These are phyloP conservation scores for Dorcoceras hygrometricum DNA, from an alignment of 257 asterid genomes.

Conservation along the genomic window DNA sequence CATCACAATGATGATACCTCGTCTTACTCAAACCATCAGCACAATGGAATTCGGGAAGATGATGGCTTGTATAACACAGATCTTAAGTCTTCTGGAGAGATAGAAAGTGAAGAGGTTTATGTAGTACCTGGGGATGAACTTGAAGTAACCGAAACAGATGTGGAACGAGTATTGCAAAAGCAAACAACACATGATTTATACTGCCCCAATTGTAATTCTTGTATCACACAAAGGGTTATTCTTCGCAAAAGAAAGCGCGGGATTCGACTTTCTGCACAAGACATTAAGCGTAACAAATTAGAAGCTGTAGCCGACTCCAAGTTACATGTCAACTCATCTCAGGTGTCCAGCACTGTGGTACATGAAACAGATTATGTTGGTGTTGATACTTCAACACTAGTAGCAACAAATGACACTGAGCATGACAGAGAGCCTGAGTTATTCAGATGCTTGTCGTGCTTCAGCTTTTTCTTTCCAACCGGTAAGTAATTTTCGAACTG, in stretches of 20 bases:
- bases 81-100: slow-evolving; percentile 42
- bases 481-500: slow-evolving; percentile 39
- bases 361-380: slow-evolving; percentile 23
- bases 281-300: slow-evolving; percentile 46
- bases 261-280: slow-evolving; percentile 40
- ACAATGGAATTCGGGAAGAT: background rate
- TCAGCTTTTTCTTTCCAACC: slow-evolving; percentile 74
- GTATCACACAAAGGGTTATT: slow-evolving; percentile 82
- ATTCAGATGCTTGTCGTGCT: slow-evolving; percentile 93
- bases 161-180: slow-evolving; percentile 58
- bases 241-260: slow-evolving; percentile 77
- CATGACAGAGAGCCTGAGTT: slow-evolving; percentile 51
- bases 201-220: slow-evolving; percentile 93
- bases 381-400: background rate
- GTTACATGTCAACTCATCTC: background rate
- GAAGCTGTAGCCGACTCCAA: slow-evolving; percentile 23
- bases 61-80: background rate
- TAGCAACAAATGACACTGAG: slow-evolving; percentile 19
- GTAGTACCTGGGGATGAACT: slow-evolving; percentile 31
- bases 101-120: slow-evolving; percentile 50
- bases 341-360: slow-evolving; percentile 27
- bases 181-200: slow-evolving; percentile 79
- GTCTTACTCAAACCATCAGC: background rate
- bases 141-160: slow-evolving; percentile 43
- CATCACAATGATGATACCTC: background rate